Evolutionary conservation across 192 early-diverging fungal species (phyloP).

Genomic region (Bifiguratus adelaidae): DNA sequence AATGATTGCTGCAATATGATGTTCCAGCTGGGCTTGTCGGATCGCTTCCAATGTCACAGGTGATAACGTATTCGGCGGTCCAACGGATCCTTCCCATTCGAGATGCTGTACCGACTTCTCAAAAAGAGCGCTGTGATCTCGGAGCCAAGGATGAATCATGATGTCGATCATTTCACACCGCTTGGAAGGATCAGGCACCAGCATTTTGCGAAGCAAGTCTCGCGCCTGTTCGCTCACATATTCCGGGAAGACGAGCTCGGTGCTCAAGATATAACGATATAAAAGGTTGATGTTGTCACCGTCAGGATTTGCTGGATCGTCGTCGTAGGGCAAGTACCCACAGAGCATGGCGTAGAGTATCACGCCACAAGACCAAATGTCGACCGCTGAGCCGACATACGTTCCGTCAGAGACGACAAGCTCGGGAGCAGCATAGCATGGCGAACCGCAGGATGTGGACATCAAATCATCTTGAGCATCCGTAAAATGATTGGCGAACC

Average conservation of each 20-base stretch:
- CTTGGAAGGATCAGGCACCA: conserved; percentile 79
- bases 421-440: conserved; percentile 98
- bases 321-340: conserved; percentile 84
- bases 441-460: conserved; percentile 93
- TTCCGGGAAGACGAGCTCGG: conserved; percentile 79
- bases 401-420: conserved; percentile 94
- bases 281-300: conserved; percentile 82
- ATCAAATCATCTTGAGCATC: conserved; percentile 69
- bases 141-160: conserved; percentile 62
- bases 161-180: conserved; percentile 66
- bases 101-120: too few relatives aligned
- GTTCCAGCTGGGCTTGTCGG: too few relatives aligned
- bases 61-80: too few relatives aligned
- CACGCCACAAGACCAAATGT: conserved; percentile 98
- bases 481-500: conserved; percentile 88
- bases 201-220: conserved; percentile 79
- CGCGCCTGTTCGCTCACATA: conserved; percentile 65
- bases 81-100: too few relatives aligned
- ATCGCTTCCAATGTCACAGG: too few relatives aligned
- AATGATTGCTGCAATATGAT: too few relatives aligned
- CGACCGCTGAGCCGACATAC: conserved; percentile 92
- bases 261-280: conserved; percentile 76
- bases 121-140: too few relatives aligned
- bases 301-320: conserved; percentile 83
- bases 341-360: conserved; percentile 92